phyloP scores from a whole-genome alignment of 2,329 filamentous ascomycete genomes.

The Trichoderma sp. region DNA sequence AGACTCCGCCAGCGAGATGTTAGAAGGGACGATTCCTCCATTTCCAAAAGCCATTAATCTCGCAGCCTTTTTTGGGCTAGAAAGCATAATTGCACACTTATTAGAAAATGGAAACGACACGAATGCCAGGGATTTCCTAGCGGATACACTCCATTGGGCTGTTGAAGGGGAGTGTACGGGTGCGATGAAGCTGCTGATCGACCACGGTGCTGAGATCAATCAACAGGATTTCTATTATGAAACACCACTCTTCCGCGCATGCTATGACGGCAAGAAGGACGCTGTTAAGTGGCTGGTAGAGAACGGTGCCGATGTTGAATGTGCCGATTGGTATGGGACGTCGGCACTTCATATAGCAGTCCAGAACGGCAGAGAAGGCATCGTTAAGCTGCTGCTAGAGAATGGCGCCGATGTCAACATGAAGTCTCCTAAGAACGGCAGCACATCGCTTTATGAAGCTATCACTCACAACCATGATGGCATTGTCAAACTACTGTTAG shows the following conservation, averaged over 20 bases:
- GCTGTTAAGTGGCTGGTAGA: background rate
- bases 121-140: background rate
- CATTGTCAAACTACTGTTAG: background rate
- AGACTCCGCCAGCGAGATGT: background rate
- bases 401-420: too few relatives aligned
- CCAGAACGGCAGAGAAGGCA: too few relatives aligned
- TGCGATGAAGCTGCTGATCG: background rate
- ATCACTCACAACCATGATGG: accelerated
- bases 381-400: too few relatives aligned
- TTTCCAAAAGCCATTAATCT: background rate
- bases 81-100: background rate
- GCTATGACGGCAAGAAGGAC: background rate
- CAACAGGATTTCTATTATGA: accelerated
- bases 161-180: accelerated
- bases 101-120: background rate
- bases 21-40: too few relatives aligned
- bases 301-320: background rate
- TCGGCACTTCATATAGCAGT: too few relatives aligned
- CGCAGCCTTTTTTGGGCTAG: background rate
- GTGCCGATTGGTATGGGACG: too few relatives aligned
- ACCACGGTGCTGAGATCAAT: background rate
- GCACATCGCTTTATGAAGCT: background rate
- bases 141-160: background rate
- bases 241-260: background rate
- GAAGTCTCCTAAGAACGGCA: too few relatives aligned